Evolutionary conservation across 805 yeast species (phyloP).

Genomic region (Candida glaebosa): DNA sequence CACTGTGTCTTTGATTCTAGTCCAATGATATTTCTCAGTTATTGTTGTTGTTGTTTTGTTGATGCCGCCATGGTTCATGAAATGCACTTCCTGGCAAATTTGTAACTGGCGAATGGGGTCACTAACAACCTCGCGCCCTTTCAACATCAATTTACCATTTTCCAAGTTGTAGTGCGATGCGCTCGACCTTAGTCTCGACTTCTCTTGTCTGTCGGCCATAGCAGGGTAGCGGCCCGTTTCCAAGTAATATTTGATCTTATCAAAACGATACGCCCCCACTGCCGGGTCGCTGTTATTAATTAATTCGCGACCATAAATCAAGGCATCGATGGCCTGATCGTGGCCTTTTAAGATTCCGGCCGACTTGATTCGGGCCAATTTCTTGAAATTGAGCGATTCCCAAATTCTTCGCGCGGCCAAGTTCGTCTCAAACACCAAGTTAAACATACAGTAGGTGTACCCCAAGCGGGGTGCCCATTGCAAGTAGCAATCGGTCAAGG

Average conservation of each 20-base stretch:
- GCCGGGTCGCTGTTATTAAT: slow-evolving; percentile 52
- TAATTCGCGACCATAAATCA: slow-evolving; percentile 79
- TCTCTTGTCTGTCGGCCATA: slow-evolving; percentile 75
- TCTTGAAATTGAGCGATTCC: slow-evolving; percentile 70
- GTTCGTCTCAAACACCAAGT: slow-evolving; percentile 85
- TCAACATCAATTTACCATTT: slow-evolving; percentile 70
- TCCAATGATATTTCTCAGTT: slow-evolving; percentile 85
- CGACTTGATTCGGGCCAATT: slow-evolving; percentile 77
- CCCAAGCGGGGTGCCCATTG: slow-evolving; percentile 93
- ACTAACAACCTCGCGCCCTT: slow-evolving; percentile 79
- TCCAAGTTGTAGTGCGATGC: slow-evolving; percentile 73
- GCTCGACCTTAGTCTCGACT: slow-evolving; percentile 77
- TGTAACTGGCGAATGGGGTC: slow-evolving; percentile 72
- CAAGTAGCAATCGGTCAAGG: slow-evolving; percentile 75
- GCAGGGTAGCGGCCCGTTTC: slow-evolving; percentile 87
- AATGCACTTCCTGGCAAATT: slow-evolving; percentile 70
- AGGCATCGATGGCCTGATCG: slow-evolving; percentile 81
- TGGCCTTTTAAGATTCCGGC: slow-evolving; percentile 87
- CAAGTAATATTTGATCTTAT: slow-evolving; percentile 70
- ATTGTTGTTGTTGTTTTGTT: slow-evolving; percentile 79
- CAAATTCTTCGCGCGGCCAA: slow-evolving; percentile 76
- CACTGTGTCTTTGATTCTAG: slow-evolving; percentile 84
- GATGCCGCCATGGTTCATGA: slow-evolving; percentile 76
- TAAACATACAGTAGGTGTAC: slow-evolving; percentile 78
- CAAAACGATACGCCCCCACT: slow-evolving; percentile 60